These are phyloP conservation scores for Debaryomyces sp. DNA, from an alignment of 1,139 yeast genomes.

Conservation along the genomic window DNA sequence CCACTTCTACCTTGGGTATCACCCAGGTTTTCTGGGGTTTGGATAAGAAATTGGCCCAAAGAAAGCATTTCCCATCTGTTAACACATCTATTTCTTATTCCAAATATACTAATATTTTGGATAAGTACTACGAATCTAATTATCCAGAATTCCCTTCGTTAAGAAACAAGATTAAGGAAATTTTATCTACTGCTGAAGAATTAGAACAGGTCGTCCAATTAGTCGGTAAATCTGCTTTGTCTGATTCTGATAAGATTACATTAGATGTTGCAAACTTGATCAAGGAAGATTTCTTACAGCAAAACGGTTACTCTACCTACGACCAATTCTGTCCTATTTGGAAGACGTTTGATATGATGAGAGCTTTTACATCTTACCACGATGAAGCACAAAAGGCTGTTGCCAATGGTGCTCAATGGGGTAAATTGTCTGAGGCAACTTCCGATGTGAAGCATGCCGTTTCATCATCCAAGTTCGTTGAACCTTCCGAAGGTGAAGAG, in stretches of 20 bases:
- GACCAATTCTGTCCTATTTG: slow-evolving; percentile 99
- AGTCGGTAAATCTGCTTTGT: slow-evolving; percentile 97
- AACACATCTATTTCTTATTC: slow-evolving; percentile 96
- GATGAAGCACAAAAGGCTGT: slow-evolving; percentile 98
- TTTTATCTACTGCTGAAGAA: slow-evolving; percentile 95
- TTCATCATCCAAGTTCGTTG: slow-evolving; percentile 92
- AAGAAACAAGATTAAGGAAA: slow-evolving; percentile 92
- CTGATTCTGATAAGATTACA: slow-evolving; percentile 95
- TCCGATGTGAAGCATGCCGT: slow-evolving; percentile 90
- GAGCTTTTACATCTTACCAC: slow-evolving; percentile 83
- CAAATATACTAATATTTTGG: slow-evolving; percentile 86
- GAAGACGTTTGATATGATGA: slow-evolving; percentile 99
- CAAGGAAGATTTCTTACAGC: slow-evolving; percentile 98
- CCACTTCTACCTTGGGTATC: slow-evolving; percentile 96
- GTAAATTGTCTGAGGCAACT: slow-evolving; percentile 85
- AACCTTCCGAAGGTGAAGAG: slow-evolving; percentile 88
- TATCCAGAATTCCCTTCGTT: slow-evolving; percentile 90
- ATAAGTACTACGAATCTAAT: slow-evolving; percentile 80
- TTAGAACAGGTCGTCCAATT: slow-evolving; percentile 98
- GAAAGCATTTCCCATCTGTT: slow-evolving; percentile 99
- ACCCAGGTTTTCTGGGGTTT: slow-evolving; percentile 99
- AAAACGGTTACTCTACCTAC: slow-evolving; percentile 96
- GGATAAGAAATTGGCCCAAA: slow-evolving; percentile 97
- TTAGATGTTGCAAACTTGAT: slow-evolving; percentile 88
- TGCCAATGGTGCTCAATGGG: slow-evolving; percentile 93